Conservation (phyloP, 108 stramenopile species). For the Stephanodiscus minutulus region DNA sequence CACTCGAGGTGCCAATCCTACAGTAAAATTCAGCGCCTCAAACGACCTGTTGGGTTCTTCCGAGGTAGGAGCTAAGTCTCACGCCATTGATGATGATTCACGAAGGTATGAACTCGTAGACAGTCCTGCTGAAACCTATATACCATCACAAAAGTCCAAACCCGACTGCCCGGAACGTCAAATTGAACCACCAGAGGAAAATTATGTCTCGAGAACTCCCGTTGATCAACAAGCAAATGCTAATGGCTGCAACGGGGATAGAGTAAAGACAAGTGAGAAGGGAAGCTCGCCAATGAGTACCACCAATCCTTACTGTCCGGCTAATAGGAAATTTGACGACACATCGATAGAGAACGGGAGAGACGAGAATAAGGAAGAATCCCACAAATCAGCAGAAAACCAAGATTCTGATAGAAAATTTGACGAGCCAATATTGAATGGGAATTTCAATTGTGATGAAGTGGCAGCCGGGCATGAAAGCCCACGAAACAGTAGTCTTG, state of each 20-base stretch:
- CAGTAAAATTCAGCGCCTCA: neutral
- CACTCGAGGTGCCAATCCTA: neutral
- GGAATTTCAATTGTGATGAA: neutral
- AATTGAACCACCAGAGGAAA: conserved; percentile 12
- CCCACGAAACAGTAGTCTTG: neutral
- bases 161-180: conserved; percentile 5
- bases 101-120: neutral
- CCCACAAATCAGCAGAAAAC: conserved; percentile 4
- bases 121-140: neutral
- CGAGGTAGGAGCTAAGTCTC: neutral
- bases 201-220: neutral
- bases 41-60: neutral
- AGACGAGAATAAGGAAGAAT: neutral
- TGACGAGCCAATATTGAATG: neutral
- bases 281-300: conserved; percentile 33
- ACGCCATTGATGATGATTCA: neutral
- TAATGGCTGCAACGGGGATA: neutral
- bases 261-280: conserved; percentile 22
- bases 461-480: neutral
- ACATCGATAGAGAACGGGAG: neutral
- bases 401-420: neutral
- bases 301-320: conserved; percentile 6
- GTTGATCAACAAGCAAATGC: neutral
- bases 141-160: neutral
- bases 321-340: neutral